These are phyloP conservation scores for Xylariaceae sp. DNA, from an alignment of 2,329 filamentous ascomycete species.

Conservation along the genomic window DNA sequence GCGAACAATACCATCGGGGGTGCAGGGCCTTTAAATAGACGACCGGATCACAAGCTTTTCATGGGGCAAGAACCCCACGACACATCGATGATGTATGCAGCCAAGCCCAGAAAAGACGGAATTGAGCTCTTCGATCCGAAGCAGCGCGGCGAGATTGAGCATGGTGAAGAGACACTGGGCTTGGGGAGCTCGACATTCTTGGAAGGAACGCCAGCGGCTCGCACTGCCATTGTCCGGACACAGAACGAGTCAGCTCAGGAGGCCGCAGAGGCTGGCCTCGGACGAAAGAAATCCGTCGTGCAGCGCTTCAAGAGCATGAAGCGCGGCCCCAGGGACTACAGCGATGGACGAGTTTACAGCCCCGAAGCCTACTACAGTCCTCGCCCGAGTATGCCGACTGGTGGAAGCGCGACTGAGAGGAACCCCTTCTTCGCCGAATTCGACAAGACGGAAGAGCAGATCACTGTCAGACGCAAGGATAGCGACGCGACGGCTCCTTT, in stretches of 20 bases:
- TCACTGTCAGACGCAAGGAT: constrained; percentile 39
- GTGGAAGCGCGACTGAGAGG: constrained; percentile 40
- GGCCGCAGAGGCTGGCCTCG: constrained; percentile 52
- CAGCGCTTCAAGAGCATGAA: constrained; percentile 85
- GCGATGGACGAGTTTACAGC: constrained; percentile 52
- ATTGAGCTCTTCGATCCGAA: constrained; percentile 62
- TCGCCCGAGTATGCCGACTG: constrained; percentile 31
- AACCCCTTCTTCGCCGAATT: constrained; percentile 87
- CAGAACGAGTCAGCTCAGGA: constrained; percentile 64
- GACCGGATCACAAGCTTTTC: constrained; percentile 81
- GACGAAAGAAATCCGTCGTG: constrained; percentile 90
- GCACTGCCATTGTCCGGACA: constrained; percentile 68
- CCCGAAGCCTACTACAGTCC: constrained; percentile 44
- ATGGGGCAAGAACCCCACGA: constrained; percentile 77
- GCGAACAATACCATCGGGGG: constrained; percentile 90
- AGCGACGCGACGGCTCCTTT: constrained; percentile 31
- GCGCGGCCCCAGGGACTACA: constrained; percentile 55
- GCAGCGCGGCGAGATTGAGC: constrained; percentile 63
- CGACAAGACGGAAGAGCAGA: constrained; percentile 48
- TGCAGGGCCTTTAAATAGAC: constrained; percentile 73
- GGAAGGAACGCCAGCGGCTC: constrained; percentile 84
- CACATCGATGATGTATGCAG: constrained; percentile 75
- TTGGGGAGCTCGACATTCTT: constrained; percentile 93
- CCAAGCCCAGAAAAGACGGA: constrained; percentile 34
- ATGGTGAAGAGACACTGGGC: constrained; percentile 77